Percentiles rank a stretch among this genome's conserved stretches.
Evolutionary conservation across 306 rosid species (phyloP).

Genomic region (Myrica gale): DNA sequence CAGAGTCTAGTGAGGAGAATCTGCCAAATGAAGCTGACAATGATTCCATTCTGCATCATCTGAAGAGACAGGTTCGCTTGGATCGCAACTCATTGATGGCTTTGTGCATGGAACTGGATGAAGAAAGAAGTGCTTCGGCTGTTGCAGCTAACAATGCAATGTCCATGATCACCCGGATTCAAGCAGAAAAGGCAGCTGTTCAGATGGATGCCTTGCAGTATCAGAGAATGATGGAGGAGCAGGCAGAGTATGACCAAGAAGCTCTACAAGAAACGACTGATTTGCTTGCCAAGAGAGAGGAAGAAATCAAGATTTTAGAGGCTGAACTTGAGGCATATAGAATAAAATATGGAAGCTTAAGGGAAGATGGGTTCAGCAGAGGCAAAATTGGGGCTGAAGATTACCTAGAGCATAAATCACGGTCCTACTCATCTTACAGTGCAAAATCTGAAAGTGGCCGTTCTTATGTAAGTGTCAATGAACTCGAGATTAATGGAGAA

Average conservation of each 20-base stretch:
- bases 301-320: constrained; percentile 57
- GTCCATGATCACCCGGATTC: constrained; percentile 97
- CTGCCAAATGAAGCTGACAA: constrained; percentile 40
- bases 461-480: constrained; percentile 29
- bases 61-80: constrained; percentile 66
- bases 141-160: constrained; percentile 96
- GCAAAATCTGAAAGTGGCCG: constrained; percentile 29
- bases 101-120: constrained; percentile 87
- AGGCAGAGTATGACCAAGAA: constrained; percentile 91
- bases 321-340: constrained; percentile 63
- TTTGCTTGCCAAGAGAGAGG: constrained; percentile 65
- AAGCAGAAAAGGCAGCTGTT: constrained; percentile 86
- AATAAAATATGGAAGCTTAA: constrained; percentile 49
- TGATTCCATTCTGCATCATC: constrained; percentile 46
- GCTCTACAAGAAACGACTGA: constrained; percentile 72
- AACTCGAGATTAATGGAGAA: constrained; percentile 33
- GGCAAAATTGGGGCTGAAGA: constrained; percentile 26
- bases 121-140: constrained; percentile 93
- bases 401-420: constrained; percentile 20
- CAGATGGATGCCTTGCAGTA: constrained; percentile 98
- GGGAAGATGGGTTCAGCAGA: constrained; percentile 33
- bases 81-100: constrained; percentile 81
- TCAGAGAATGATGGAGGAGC: constrained; percentile 99
- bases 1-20: constrained; percentile 44
- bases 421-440: constrained; percentile 12